Evolutionary conservation across 1,284 basidiomycete genomes (phyloP), one percentile per base, ranked within the genome.

Genomic region (Athelia sp.): DNA sequence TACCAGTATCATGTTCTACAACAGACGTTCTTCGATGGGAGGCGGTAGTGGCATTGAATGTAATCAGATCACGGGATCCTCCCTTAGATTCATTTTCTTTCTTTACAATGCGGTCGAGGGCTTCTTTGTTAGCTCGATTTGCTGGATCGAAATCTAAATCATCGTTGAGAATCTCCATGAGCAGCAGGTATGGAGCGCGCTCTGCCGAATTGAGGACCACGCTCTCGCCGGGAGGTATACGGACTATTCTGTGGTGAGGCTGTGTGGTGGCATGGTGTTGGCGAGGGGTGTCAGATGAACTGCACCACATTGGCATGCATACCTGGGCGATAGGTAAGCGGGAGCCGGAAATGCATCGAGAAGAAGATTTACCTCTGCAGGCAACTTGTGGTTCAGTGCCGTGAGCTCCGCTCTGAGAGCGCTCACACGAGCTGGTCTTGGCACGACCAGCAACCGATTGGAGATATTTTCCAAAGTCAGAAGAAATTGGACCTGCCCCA

Each of bases 141-240:
- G 70, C 67, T 1, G 97, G 93, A 62, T 98, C 92, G 67, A 99
- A 99, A 64, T 97, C 91, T 21, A 99, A 78, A 61, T 99, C 96
- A 48, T 86, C 86, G 57, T 87, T 81, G 26, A 99, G 76, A 46
- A 99, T 87, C 69, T 99, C 97, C 50, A 99, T 84, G 53, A 98
- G 81, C 14, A 99, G 78, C 29, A 99, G 76, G 63, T 92, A 99
- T 1, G 97, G 97, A 1, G 93, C 95, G 44, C 90, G 82, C 67
- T 99, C 95, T 2, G 97, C 97, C 32, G 96, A 99, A 65, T 99
- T 99, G 43, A 99, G 81, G 4, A 99, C 97, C 31, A 99, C 97
- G 40, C 93, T 92, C 72, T 99, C 97, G 19, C 94, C 93, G 2
- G 97, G 96, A 15, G 95, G 95, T 65, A 99, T 97, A 57, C 97